Base-by-base conservation (phyloP, 352 stramenopile genomes). In the Globisporangium megalacanthum region DNA sequence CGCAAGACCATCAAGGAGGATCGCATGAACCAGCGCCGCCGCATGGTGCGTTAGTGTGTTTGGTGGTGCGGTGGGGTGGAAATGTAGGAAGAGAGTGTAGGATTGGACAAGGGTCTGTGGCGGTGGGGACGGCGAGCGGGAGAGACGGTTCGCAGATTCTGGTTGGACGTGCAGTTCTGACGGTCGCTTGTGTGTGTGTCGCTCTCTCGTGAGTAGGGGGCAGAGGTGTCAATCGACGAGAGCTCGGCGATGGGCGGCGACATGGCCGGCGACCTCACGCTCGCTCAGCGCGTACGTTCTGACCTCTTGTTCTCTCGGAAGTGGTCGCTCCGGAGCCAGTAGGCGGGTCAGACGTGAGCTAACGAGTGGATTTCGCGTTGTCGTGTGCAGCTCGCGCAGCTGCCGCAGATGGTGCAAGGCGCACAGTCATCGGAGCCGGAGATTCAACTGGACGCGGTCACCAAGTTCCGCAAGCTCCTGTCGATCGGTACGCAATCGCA, bases 401-500 rank as follows among this genome's bases (percentile, higher is more conserved):
- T 99, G 49, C 95, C 95, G 9, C 73, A 94, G 55, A 98, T 99
- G 91, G 88, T 98, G 19, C 51, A 82, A 50, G 94, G 94, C 51
- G 89, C 99, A 17, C 94, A 97, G 58, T 94, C 88, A 22, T 79
- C 83, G 44, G 96, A 99, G 65, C 81, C 94, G 6, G 69, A 70
- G 4, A 75, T 90, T 31, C 95, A 99, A 66, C 88, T 98, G n/a
- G 92, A 98, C 57, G 95, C 93, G 33, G 98, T 98, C 37, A 99
- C 95, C 52, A 96, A 98, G 69, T 99, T 99, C 75, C 94, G 97
- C 69, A 98, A 98, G 59, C 75, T 99, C 14, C 79, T 99, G 8
- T 99, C 94, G 42, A 99, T 99, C 65, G 90, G 89, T 97, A 68
- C 59, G 35, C 35, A 8, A 39, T 39, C 35, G 10, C 35, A 13